Conservation (phyloP, 2,329 filamentous ascomycete genomes). For the Fusarium fracticaudum region DNA sequence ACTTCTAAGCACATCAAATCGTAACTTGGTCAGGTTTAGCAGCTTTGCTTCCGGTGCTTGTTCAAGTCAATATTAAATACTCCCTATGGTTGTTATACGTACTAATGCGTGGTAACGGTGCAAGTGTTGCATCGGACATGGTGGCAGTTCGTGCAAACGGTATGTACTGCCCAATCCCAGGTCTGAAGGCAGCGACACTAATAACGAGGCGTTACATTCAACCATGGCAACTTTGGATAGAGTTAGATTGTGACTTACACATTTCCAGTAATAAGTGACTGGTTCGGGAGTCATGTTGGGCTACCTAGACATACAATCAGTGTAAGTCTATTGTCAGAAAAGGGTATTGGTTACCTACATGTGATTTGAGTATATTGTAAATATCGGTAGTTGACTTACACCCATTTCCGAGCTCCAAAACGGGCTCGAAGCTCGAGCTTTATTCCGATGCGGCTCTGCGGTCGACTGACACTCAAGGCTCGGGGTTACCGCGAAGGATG, state of each 20-base stretch:
- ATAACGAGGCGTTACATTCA: neutral
- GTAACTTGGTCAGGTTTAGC: neutral
- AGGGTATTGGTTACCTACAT: neutral
- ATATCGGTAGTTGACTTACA: neutral
- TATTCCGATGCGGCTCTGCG: constrained; percentile 20
- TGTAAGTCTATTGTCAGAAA: neutral
- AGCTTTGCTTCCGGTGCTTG: neutral
- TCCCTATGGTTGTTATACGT: fast-evolving
- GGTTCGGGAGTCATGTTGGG: neutral
- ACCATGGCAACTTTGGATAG: too few relatives aligned
- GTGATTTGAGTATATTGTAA: neutral
- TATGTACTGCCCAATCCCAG: neutral
- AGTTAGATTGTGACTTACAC: neutral
- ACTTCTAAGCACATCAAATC: neutral
- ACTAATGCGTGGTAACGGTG: neutral
- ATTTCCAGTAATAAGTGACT: neutral
- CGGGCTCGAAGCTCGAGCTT: neutral
- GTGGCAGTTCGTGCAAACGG: neutral
- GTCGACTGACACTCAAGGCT: neutral
- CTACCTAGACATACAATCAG: neutral
- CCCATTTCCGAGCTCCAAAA: neutral
- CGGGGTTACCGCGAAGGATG: neutral
- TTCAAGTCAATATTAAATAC: neutral
- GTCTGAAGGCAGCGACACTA: neutral
- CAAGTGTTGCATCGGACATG: constrained; percentile 1